Base-by-base conservation (phyloP, 2,329 filamentous ascomycete species). In the Ophiostoma ips region DNA sequence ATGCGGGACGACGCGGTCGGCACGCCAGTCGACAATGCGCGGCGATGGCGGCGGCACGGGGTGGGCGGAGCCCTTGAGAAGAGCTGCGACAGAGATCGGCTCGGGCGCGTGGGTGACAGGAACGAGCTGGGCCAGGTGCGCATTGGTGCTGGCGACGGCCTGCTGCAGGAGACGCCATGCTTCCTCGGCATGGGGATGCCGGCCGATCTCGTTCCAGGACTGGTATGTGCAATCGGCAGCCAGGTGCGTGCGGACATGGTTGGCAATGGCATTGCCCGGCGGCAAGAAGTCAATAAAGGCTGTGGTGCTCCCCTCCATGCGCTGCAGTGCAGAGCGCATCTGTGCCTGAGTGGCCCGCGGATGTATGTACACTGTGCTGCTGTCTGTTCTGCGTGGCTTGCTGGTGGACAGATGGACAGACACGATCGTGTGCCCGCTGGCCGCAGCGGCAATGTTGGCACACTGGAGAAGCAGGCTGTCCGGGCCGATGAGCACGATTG, bases 11-110 rank as follows among this genome's bases (percentile, higher is more conserved):
- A 53, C 55, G 1, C 67, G 59, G 19, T 67, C 58, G 1, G 59
- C 58, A 36, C 59, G 60, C 69, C 69, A 71, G 57, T 70, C 62
- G 10, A 71, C 50, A 3, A 69, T 48, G 13, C 16, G 30, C 10
- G 40, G 24, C 8, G 15, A 45, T 3, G 30, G 12, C 1, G 16
- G 24, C 8, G 24, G 24, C 4, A 28, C n/a, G 28, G 3, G 2
- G 3, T 45, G 16, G 3, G 2, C 2, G 6, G 24, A 8, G 6
- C 10, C 9, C 15, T 12, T 18, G 8, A 43, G 3, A 1, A 43
- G 40, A 2, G 4, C n/a, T 15, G 43, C 28, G 10, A 45, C n/a
- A 10, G 40, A 18, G 7, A 31, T 8, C 2, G 30, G 24, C 21
- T 12, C 24, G 7, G 19, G 24, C 15, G 15, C 11, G 5, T 2